Evolutionary conservation across 768 basidiomycete genomes (phyloP).

Genomic region (Phaffia tasmanica): DNA sequence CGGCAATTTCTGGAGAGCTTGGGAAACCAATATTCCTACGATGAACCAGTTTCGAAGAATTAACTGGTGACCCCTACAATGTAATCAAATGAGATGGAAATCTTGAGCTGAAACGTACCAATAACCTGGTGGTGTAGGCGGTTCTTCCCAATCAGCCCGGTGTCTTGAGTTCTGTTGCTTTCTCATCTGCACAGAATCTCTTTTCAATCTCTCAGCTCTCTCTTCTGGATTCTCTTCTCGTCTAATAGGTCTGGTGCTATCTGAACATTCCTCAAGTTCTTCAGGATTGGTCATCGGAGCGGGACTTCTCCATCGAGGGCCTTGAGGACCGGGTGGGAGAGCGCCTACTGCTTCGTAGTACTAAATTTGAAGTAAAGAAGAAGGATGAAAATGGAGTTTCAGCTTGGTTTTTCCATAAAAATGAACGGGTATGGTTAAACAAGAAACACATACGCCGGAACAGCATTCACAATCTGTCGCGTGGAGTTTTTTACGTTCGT

Average conservation of each 20-base stretch:
- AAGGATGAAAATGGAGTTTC: not conserved
- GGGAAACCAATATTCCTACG: slow-evolving; percentile 71
- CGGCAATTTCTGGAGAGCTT: slow-evolving; percentile 62
- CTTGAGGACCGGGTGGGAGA: slow-evolving; percentile 53
- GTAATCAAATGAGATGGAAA: no score
- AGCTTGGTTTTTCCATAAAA: no score
- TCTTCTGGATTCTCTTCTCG: not conserved
- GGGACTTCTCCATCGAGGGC: slow-evolving; percentile 66
- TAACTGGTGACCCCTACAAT: not conserved
- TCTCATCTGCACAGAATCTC: slow-evolving; percentile 28
- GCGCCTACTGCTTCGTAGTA: slow-evolving; percentile 70
- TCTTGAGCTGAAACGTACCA: slow-evolving; percentile 42
- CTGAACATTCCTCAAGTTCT: slow-evolving; percentile 5
- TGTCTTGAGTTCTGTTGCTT: slow-evolving; percentile 34
- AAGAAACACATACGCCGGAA: slow-evolving; percentile 47
- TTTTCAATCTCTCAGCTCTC: slow-evolving; percentile 26
- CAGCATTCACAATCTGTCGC: slow-evolving; percentile 76
- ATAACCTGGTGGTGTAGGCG: slow-evolving; percentile 71
- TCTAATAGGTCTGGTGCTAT: not conserved
- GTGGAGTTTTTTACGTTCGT: slow-evolving; percentile 54
- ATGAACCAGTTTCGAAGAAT: not conserved
- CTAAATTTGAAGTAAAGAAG: slow-evolving; percentile 38
- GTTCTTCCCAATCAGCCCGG: slow-evolving; percentile 49
- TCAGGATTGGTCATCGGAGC: slow-evolving; percentile 22
- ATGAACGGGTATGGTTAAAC: not conserved